Evolutionary conservation across 2,329 filamentous ascomycete species (phyloP).

Genomic region (Cladosporium sp.): DNA sequence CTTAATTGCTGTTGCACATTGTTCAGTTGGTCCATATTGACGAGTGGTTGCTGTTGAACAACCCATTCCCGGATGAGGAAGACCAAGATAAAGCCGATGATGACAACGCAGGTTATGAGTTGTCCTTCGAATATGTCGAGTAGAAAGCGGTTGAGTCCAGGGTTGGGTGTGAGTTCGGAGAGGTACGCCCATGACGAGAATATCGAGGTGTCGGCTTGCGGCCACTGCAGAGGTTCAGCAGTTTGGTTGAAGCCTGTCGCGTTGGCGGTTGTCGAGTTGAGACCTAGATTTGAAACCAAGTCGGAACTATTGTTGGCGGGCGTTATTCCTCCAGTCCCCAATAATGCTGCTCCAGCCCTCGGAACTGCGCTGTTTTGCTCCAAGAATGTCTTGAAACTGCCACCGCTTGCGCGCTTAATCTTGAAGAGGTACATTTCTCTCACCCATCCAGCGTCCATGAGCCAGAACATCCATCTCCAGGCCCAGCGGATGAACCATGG

Average conservation of each 20-base stretch:
- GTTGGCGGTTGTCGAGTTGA: background rate
- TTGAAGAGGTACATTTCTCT: slow-evolving; percentile 32
- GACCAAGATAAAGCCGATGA: slow-evolving; percentile 91
- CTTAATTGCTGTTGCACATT: slow-evolving; percentile 22
- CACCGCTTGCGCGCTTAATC: background rate
- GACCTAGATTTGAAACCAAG: background rate
- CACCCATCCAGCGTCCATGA: slow-evolving; percentile 72
- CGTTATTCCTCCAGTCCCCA: slow-evolving; percentile 2
- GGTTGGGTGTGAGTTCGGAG: slow-evolving; percentile 64
- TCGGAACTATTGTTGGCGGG: background rate
- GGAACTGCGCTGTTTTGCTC: slow-evolving; percentile 11
- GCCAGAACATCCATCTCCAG: slow-evolving; percentile 93
- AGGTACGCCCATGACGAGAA: slow-evolving; percentile 36
- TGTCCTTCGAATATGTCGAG: slow-evolving; percentile 87
- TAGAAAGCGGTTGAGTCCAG: slow-evolving; percentile 69
- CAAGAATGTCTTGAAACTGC: slow-evolving; percentile 17
- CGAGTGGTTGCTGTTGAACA: slow-evolving; percentile 91
- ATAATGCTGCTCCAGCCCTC: slow-evolving; percentile 5
- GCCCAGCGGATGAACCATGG: slow-evolving; percentile 87
- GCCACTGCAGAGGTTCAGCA: slow-evolving; percentile 3
- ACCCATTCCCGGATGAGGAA: slow-evolving; percentile 97
- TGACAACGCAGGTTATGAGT: slow-evolving; percentile 85
- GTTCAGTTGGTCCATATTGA: slow-evolving; percentile 50
- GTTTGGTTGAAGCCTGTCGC: background rate
- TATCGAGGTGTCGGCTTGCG: slow-evolving; percentile 23